phyloP scores from a whole-genome alignment of 495 filamentous ascomycete species.

The Daldinia bambusicola region DNA sequence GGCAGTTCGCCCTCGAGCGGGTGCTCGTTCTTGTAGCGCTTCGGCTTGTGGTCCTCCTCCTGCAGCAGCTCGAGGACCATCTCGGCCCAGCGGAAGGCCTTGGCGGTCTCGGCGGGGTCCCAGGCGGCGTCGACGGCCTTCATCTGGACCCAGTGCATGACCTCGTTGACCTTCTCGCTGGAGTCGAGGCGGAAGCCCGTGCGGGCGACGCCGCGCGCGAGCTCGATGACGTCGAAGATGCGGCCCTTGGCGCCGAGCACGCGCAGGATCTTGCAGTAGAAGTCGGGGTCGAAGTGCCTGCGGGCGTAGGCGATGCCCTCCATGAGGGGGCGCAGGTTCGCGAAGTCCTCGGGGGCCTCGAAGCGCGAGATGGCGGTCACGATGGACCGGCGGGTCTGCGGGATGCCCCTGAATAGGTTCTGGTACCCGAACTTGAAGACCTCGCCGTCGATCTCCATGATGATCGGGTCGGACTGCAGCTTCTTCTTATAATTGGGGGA shows the following conservation, averaged over 20 bases:
- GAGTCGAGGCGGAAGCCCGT: conserved; percentile 64
- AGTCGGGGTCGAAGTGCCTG: conserved; percentile 43
- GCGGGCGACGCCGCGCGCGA: conserved; percentile 55
- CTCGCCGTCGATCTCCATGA: conserved; percentile 68
- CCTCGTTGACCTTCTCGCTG: conserved; percentile 52
- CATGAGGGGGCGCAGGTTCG: conserved; percentile 68
- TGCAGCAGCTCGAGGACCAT: conserved; percentile 64
- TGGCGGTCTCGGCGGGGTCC: conserved; percentile 47
- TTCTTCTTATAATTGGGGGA: conserved; percentile 58
- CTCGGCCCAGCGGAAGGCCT: conserved; percentile 58
- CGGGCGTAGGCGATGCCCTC: conserved; percentile 63
- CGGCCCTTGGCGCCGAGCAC: conserved; percentile 52
- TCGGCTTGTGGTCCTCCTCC: conserved; percentile 51
- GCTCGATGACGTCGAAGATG: conserved; percentile 63
- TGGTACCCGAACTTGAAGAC: conserved; percentile 64
- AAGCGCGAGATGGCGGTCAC: conserved; percentile 59
- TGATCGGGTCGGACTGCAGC: conserved; percentile 68
- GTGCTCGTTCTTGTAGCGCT: background rate
- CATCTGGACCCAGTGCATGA: conserved; percentile 64
- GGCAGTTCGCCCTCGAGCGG: conserved; percentile 28
- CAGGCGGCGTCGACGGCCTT: conserved; percentile 58
- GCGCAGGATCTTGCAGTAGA: conserved; percentile 57
- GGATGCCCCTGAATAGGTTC: conserved; percentile 49
- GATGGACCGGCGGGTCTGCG: conserved; percentile 51
- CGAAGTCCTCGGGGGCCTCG: conserved; percentile 66